Evolutionary conservation across 495 filamentous ascomycete genomes (phyloP).

Genomic region (Penicillium simplicissimum): DNA sequence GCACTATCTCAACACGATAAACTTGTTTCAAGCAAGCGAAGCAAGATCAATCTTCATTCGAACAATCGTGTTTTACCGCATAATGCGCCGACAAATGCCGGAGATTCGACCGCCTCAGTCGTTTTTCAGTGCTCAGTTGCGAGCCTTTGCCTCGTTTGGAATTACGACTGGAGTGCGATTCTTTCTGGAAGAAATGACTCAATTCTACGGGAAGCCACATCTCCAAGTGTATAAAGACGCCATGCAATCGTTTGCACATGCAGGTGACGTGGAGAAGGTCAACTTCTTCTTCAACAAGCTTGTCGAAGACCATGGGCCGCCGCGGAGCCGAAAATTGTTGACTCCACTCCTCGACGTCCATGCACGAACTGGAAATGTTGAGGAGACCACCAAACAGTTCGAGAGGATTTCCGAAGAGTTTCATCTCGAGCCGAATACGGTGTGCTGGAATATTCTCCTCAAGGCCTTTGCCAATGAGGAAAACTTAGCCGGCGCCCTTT

Average conservation of each 20-base stretch:
- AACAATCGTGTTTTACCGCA: constrained; percentile 42
- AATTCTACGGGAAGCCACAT: constrained; percentile 32
- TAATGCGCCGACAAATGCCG: constrained; percentile 37
- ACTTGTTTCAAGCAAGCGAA: constrained; percentile 26
- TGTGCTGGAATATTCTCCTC: constrained; percentile 76
- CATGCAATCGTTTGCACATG: constrained; percentile 33
- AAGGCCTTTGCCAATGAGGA: constrained; percentile 64
- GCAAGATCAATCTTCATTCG: constrained; percentile 27
- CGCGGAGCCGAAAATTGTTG: constrained; percentile 34
- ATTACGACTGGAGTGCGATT: constrained; percentile 39
- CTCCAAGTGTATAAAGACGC: constrained; percentile 33
- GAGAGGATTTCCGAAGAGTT: constrained; percentile 54
- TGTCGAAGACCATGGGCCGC: constrained; percentile 38
- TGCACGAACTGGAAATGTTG: constrained; percentile 61
- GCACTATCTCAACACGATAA: constrained; percentile 35
- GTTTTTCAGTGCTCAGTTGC: constrained; percentile 28
- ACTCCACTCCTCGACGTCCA: constrained; percentile 63
- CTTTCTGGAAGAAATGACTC: constrained; percentile 56
- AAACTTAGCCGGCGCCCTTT: constrained; percentile 64
- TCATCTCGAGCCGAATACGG: constrained; percentile 50
- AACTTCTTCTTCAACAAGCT: constrained; percentile 36
- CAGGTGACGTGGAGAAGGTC: constrained; percentile 33
- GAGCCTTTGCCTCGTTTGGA: constrained; percentile 23
- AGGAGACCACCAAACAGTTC: constrained; percentile 59
- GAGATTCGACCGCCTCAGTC: constrained; percentile 17